phyloP scores from a whole-genome alignment of 768 basidiomycete species.

The Agaricus subrufescens region DNA sequence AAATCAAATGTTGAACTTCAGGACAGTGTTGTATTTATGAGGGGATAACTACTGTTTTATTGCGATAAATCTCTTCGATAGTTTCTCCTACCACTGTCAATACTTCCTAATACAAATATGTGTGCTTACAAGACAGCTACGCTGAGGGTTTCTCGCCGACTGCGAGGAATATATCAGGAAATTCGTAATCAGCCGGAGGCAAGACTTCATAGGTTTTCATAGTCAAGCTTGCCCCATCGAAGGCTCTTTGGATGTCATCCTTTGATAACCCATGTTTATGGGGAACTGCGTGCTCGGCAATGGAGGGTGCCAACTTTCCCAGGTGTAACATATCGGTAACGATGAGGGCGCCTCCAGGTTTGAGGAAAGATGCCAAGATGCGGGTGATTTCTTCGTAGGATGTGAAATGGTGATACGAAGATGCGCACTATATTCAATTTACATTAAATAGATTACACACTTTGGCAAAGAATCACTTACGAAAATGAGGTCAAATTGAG shows the following conservation, averaged over 20 bases:
- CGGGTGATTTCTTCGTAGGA: conserved; percentile 48
- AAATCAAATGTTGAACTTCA: too few species aligned
- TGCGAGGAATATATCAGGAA: conserved; percentile 51
- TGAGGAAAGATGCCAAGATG: conserved; percentile 51
- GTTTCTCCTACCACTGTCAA: too few species aligned
- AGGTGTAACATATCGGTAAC: conserved; percentile 43
- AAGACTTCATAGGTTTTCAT: conserved; percentile 35
- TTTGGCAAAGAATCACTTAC: conserved; percentile 30
- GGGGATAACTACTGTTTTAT: too few species aligned
- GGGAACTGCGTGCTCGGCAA: conserved; percentile 42
- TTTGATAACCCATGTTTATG: conserved; percentile 35
- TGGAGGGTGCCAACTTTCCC: conserved; percentile 10
- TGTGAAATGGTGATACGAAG: conserved; percentile 63
- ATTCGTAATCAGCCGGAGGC: conserved; percentile 24
- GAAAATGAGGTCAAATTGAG: conserved; percentile 58
- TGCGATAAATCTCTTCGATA: too few species aligned
- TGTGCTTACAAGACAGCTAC: neutral
- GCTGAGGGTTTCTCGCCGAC: conserved; percentile 34
- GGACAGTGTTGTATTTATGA: too few species aligned
- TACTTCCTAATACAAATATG: too few species aligned
- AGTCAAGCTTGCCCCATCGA: conserved; percentile 49
- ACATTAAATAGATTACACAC: neutral
- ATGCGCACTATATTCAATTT: conserved; percentile 39
- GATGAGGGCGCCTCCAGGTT: conserved; percentile 55
- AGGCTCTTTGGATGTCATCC: conserved; percentile 41